phyloP scores from a whole-genome alignment of 1,284 basidiomycete genomes.

The Pseudozyma flocculosa region DNA sequence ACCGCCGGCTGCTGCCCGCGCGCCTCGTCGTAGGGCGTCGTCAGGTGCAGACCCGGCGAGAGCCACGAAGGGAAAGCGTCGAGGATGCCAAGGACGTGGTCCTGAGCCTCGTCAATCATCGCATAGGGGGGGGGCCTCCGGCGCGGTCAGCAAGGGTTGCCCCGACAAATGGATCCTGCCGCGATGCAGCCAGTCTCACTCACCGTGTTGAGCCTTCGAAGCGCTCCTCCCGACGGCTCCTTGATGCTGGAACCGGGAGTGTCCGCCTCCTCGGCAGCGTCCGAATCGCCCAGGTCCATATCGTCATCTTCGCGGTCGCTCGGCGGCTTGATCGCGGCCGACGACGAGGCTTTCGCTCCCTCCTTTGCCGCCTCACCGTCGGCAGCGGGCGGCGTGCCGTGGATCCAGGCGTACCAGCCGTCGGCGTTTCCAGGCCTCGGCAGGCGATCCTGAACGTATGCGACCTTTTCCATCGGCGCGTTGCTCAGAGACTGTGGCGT shows the following conservation, averaged over 20 bases:
- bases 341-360: neutral
- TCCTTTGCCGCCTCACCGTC: neutral
- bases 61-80: constrained; percentile 35
- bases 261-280: neutral
- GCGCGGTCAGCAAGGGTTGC: too few relatives aligned
- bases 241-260: constrained; percentile 12
- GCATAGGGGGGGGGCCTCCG: too few relatives aligned
- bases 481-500: constrained; percentile 15
- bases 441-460: constrained; percentile 15
- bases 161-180: too few relatives aligned
- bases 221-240: constrained; percentile 11
- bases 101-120: neutral
- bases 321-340: neutral
- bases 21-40: constrained; percentile 5
- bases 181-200: neutral
- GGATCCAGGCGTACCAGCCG: constrained; percentile 38
- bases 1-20: neutral
- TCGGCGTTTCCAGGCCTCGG: constrained; percentile 20
- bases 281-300: neutral
- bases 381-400: constrained; percentile 9
- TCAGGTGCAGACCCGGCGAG: constrained; percentile 7
- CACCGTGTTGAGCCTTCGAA: constrained; percentile 3
- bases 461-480: constrained; percentile 18
- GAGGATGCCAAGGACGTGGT: constrained; percentile 32
- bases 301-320: neutral